Conservation (phyloP, 2,329 filamentous ascomycete genomes). For the Mycosphaerella sp. region DNA sequence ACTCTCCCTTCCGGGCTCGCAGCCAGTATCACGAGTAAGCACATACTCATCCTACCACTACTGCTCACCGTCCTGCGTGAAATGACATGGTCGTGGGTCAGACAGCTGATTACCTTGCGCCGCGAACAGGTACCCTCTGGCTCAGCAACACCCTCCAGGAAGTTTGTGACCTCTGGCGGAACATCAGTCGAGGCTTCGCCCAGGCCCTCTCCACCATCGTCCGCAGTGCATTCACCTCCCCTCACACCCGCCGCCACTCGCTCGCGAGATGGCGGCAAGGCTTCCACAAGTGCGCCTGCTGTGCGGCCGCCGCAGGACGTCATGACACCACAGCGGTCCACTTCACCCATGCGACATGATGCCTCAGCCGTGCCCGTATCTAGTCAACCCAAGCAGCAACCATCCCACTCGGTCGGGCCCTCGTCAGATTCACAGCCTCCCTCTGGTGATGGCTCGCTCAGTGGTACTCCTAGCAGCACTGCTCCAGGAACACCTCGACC, state of each 20-base stretch:
- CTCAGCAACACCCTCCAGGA: constrained; percentile 33
- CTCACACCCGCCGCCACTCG: constrained; percentile 77
- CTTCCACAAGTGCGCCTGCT: constrained; percentile 23
- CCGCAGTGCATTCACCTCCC: constrained; percentile 77
- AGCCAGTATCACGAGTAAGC: constrained; percentile 76
- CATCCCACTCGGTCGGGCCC: constrained; percentile 53
- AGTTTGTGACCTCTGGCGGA: constrained; percentile 38
- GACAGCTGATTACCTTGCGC: constrained; percentile 21
- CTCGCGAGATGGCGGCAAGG: constrained; percentile 46
- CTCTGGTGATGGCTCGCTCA: constrained; percentile 58
- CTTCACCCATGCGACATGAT: constrained; percentile 31
- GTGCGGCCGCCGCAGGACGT: constrained; percentile 44
- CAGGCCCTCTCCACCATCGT: constrained; percentile 59
- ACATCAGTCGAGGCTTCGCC: constrained; percentile 48
- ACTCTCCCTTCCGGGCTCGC: constrained; percentile 78
- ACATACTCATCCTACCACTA: constrained; percentile 2
- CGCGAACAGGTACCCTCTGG: constrained; percentile 44
- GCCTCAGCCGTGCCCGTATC: constrained; percentile 34
- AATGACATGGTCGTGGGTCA: constrained; percentile 18
- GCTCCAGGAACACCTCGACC: constrained; percentile 51
- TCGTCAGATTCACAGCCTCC: constrained; percentile 48
- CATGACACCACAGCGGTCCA: constrained; percentile 57
- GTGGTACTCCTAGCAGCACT: constrained; percentile 48
- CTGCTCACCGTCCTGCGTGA: not conserved
- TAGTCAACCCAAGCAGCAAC: constrained; percentile 45